Evolutionary conservation across 768 basidiomycete genomes (phyloP), one percentile per base, ranked within the genome.

Genomic region (Rossbeevera mucosa): DNA sequence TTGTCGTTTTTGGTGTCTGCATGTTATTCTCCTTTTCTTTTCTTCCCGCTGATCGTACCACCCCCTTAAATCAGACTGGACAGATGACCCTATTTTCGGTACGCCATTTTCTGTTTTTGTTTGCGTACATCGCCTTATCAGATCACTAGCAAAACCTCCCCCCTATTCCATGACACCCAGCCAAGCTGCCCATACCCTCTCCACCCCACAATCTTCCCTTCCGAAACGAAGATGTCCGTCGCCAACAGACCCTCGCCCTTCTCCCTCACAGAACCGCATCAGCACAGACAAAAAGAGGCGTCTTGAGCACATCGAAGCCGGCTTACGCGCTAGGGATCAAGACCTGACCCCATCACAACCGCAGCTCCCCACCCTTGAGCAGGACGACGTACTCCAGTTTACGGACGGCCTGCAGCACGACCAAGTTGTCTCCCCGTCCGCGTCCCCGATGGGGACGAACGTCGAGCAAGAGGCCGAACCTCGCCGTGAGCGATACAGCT

Each of bases 1-100:
- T 6, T 69, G 68, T 25, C 31, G 44, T 0, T 80, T 76, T 52
- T 79, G 67, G 29, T 59, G 77, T 77, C 55, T 22, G 66, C 55
- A 14, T 31, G 4, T 38, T 18, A 38, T 24, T n/a, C 31, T 7
- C 16, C 4, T 16, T 21, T 9, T 12, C 9, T 1, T 20, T 46
- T 25, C 28, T 7, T 30, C 25, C 30, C 5, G 25, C 41, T 57
- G 20, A 55, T 50, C 21, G 14, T 14, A 30, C 26, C 7, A 29
- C 20, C 28, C n/a, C 44, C 48, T 26, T 46, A 16, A 48, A 40
- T 31, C 52, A 74, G 72, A 56, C 21, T 74, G 73, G 73, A 60
- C 43, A 24, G 64, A 72, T 18, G 63, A 71, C 36, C 56, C 56
- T 20, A 54, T 57, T 16, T 55, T 58, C 44, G 12, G 61, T 57